A percentile compares a stretch with the other conserved stretches of the same genome.
phyloP scores from a whole-genome alignment of 768 basidiomycete species.

The Amanita phalloides region DNA sequence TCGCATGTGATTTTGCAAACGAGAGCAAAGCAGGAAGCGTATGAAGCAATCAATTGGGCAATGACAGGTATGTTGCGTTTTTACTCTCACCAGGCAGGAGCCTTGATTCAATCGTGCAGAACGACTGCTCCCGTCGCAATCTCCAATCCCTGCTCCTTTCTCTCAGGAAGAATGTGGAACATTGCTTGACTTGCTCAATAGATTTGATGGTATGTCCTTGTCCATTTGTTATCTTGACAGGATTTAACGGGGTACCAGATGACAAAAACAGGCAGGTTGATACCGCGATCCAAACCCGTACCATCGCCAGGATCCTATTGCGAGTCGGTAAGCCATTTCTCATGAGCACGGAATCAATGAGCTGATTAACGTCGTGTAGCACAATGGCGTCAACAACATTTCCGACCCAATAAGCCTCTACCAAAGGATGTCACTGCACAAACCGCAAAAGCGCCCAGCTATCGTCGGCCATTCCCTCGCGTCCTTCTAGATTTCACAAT shows the following conservation, averaged over 20 bases:
- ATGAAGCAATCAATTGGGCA: slow-evolving; percentile 71
- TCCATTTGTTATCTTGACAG: neutral
- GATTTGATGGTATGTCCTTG: slow-evolving; percentile 16
- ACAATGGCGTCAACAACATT: slow-evolving; percentile 62
- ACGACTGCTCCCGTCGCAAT: slow-evolving; percentile 53
- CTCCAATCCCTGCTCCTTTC: slow-evolving; percentile 54
- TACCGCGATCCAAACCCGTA: slow-evolving; percentile 39
- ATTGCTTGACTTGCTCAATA: slow-evolving; percentile 43
- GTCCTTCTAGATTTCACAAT: slow-evolving; percentile 46
- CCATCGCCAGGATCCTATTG: slow-evolving; percentile 58
- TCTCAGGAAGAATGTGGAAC: slow-evolving; percentile 71
- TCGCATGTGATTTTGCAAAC: slow-evolving; percentile 52
- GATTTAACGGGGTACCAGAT: neutral
- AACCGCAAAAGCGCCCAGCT: slow-evolving; percentile 15
- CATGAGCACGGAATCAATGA: neutral
- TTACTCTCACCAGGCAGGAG: neutral
- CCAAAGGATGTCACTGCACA: slow-evolving; percentile 35
- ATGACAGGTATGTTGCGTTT: slow-evolving; percentile 45
- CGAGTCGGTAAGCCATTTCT: slow-evolving; percentile 42
- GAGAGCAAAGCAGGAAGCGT: slow-evolving; percentile 53
- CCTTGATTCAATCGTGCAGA: slow-evolving; percentile 25
- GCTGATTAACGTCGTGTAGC: slow-evolving; percentile 20
- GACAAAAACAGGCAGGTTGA: slow-evolving; percentile 16
- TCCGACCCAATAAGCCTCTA: slow-evolving; percentile 58
- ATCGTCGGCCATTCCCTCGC: slow-evolving; percentile 33